Percentiles rank a stretch among this genome's conserved stretches.
These are phyloP conservation scores for Amesomyces nigricolor DNA, from an alignment of 2,329 filamentous ascomycete genomes.

Conservation along the genomic window DNA sequence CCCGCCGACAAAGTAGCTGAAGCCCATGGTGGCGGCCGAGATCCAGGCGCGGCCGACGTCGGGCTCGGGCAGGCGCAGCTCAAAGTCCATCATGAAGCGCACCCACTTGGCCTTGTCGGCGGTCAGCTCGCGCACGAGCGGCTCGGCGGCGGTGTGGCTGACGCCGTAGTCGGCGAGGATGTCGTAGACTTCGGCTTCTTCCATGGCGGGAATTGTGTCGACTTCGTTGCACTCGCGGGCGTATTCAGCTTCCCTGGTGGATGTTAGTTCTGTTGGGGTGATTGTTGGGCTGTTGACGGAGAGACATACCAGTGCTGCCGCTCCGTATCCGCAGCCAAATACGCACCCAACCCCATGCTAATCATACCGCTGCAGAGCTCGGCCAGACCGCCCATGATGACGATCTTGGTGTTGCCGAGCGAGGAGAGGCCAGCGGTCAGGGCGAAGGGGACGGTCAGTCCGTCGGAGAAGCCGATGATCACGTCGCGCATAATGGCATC, in stretches of 20 bases:
- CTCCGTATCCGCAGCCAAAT: constrained; percentile 47
- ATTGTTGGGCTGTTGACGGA: too few relatives aligned
- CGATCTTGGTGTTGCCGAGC: constrained; percentile 54
- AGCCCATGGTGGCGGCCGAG: constrained; percentile 59
- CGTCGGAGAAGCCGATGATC: constrained; percentile 61
- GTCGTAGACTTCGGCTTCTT: constrained; percentile 45
- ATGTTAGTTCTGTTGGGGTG: constrained; percentile 10
- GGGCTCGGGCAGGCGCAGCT: constrained; percentile 43
- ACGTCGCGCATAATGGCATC: not conserved
- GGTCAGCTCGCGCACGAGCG: constrained; percentile 46
- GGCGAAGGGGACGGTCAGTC: constrained; percentile 69
- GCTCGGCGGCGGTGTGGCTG: constrained; percentile 36
- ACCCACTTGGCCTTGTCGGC: constrained; percentile 44
- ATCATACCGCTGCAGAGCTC: constrained; percentile 67
- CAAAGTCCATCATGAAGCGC: constrained; percentile 56
- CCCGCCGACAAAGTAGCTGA: constrained; percentile 65
- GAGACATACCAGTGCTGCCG: not conserved
- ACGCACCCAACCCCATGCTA: constrained; percentile 68
- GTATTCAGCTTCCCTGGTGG: constrained; percentile 46
- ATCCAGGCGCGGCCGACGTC: constrained; percentile 42
- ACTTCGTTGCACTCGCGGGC: constrained; percentile 42
- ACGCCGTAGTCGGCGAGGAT: constrained; percentile 43
- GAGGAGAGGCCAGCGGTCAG: constrained; percentile 65
- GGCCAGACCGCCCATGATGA: constrained; percentile 63
- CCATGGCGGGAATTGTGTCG: constrained; percentile 37